These are phyloP conservation scores for Botrytis fragariae DNA, from an alignment of 2,329 filamentous ascomycete species.

Conservation along the genomic window DNA sequence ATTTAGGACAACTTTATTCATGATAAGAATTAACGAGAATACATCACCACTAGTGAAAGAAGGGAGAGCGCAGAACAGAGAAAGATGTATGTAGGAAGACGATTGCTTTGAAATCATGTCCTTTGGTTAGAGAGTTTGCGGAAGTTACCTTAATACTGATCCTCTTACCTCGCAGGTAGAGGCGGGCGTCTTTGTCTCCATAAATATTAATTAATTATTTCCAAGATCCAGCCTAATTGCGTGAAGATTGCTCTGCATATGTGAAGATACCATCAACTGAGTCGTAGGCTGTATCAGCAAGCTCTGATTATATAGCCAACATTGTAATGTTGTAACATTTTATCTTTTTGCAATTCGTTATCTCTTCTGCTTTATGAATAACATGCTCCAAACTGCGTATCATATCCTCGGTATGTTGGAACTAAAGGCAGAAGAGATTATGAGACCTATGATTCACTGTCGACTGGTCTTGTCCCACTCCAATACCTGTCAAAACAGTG, in stretches of 20 bases:
- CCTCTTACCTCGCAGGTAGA: not conserved
- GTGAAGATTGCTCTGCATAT: not conserved
- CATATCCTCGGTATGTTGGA: no score
- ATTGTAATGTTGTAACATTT: not conserved
- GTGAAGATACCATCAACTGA: not conserved
- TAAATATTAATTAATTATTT: not conserved
- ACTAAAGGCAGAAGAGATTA: not conserved
- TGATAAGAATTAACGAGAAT: not conserved
- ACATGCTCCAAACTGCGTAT: not conserved
- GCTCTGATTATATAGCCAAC: not conserved
- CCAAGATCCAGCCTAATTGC: not conserved
- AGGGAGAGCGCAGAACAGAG: not conserved
- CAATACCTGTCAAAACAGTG: not conserved
- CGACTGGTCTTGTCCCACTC: not conserved
- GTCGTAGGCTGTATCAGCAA: not conserved
- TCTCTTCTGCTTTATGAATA: not conserved
- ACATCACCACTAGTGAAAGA: no score
- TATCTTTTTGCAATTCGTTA: not conserved
- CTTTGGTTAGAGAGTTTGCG: not conserved
- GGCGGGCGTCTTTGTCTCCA: not conserved
- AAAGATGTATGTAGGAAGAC: not conserved
- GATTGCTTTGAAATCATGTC: not conserved
- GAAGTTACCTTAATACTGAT: not conserved
- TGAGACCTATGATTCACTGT: not conserved
- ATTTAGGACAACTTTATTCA: not conserved